Evolutionary conservation across 176 grass and related monocot genomes (phyloP).

Genomic region (Urochloa ruziziensis): DNA sequence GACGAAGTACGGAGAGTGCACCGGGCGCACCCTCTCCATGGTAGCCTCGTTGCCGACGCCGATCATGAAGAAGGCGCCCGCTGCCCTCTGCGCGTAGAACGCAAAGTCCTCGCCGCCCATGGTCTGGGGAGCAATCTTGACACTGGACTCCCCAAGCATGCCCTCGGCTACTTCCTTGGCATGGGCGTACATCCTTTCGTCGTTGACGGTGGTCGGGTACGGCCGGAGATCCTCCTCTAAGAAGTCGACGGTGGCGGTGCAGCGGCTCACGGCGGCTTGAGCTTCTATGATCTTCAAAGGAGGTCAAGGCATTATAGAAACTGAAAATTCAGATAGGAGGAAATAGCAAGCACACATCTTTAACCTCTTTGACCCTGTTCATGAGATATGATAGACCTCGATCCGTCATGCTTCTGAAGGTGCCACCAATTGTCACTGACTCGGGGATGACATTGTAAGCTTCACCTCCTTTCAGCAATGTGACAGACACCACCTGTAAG

Average conservation of each 20-base stretch:
- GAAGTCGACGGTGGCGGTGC: constrained; percentile 55
- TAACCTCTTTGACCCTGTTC: constrained; percentile 65
- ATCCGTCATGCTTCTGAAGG: constrained; percentile 55
- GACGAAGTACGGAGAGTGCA: constrained; percentile 58
- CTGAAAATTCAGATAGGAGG: no score
- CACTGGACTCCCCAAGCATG: constrained; percentile 40
- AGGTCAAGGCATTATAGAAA: no score
- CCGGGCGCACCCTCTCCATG: neutral
- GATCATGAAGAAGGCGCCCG: constrained; percentile 49
- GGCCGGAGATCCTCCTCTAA: constrained; percentile 43
- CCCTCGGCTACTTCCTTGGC: constrained; percentile 36
- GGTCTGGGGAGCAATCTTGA: neutral
- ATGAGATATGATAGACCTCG: constrained; percentile 51
- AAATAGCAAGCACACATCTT: no score
- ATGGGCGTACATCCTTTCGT: constrained; percentile 46
- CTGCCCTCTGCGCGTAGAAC: constrained; percentile 54
- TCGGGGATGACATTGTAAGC: constrained; percentile 72
- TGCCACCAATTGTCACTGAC: constrained; percentile 52
- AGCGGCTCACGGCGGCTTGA: constrained; percentile 47
- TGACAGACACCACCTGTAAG: constrained; percentile 57
- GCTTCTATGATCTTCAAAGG: constrained; percentile 46
- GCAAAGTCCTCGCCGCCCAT: constrained; percentile 66
- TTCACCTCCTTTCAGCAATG: constrained; percentile 54
- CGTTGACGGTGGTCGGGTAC: constrained; percentile 31
- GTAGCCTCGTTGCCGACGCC: constrained; percentile 36